Percentiles rank a stretch among this genome's conserved stretches.
Conservation (phyloP, 495 filamentous ascomycete genomes). For the Aspergillus kassunensis region DNA sequence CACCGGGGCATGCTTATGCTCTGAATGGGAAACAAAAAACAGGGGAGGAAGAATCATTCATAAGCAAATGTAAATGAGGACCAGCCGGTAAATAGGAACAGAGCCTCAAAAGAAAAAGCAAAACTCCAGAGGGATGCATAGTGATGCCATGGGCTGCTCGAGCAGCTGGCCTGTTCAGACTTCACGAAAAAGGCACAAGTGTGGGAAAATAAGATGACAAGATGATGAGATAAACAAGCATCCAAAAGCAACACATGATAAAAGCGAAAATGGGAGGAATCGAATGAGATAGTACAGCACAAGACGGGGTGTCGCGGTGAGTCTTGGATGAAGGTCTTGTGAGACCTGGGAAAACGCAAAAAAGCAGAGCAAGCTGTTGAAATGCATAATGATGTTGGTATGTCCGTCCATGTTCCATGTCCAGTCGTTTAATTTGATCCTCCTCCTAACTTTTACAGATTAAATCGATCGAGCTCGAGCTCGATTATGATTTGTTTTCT, state of each 20-base stretch:
- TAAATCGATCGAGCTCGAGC: no score
- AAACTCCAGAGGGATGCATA: constrained; percentile 16
- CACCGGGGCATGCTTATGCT: background rate
- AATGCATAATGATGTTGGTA: constrained; percentile 14
- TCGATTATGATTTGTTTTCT: constrained; percentile 19
- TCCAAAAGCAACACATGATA: background rate
- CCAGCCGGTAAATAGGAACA: no score
- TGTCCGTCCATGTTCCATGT: no score
- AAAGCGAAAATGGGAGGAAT: background rate
- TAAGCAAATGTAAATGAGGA: background rate
- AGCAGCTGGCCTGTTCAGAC: no score
- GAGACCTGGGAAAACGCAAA: background rate
- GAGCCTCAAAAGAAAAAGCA: no score
- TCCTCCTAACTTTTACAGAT: background rate
- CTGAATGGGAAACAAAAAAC: background rate
- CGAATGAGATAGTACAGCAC: constrained; percentile 13
- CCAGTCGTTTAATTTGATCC: constrained; percentile 8
- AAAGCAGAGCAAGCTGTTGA: constrained; percentile 5
- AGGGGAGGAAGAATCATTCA: no score
- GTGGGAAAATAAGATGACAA: background rate
- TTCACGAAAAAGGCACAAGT: no score
- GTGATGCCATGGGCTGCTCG: no score
- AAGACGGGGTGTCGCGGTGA: no score
- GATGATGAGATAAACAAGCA: background rate
- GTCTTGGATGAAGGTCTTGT: no score